phyloP scores from a whole-genome alignment of 495 filamentous ascomycete species.

The Hyphodiscus hymeniophilus region DNA sequence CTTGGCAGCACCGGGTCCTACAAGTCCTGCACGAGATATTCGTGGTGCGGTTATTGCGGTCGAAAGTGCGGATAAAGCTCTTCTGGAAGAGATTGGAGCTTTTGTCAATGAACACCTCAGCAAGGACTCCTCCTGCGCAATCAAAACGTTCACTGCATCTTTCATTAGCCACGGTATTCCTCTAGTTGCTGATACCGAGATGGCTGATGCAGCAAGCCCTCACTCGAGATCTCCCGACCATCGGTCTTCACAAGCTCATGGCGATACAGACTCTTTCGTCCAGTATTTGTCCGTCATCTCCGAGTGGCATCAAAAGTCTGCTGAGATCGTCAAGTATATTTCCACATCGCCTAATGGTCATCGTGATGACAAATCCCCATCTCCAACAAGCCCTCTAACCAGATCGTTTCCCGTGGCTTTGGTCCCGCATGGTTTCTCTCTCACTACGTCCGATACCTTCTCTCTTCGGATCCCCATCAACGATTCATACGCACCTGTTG shows the following conservation, averaged over 20 bases:
- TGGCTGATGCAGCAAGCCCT: constrained; percentile 2
- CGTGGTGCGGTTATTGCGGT: constrained; percentile 76
- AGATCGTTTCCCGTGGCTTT: constrained; percentile 55
- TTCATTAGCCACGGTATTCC: background rate
- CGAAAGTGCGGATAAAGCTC: constrained; percentile 56
- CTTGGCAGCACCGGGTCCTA: constrained; percentile 37
- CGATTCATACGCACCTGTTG: constrained; percentile 70
- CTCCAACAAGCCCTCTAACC: background rate
- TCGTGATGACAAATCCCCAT: background rate
- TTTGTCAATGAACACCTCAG: constrained; percentile 54
- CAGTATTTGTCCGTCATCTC: constrained; percentile 64
- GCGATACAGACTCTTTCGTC: constrained; percentile 32
- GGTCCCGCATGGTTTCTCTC: constrained; percentile 59
- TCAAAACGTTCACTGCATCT: constrained; percentile 39
- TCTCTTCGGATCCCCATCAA: constrained; percentile 62
- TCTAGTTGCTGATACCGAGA: constrained; percentile 1
- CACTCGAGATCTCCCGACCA: background rate
- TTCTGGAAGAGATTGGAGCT: constrained; percentile 46
- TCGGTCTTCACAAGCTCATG: background rate
- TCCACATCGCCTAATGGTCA: constrained; percentile 25
- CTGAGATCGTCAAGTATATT: constrained; percentile 57
- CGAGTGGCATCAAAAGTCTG: constrained; percentile 62
- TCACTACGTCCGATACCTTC: constrained; percentile 68
- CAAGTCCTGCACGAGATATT: constrained; percentile 32
- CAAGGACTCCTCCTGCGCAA: constrained; percentile 47